These are phyloP conservation scores for Saprolegnia diclina DNA, from an alignment of 352 stramenopile genomes.

Conservation along the genomic window DNA sequence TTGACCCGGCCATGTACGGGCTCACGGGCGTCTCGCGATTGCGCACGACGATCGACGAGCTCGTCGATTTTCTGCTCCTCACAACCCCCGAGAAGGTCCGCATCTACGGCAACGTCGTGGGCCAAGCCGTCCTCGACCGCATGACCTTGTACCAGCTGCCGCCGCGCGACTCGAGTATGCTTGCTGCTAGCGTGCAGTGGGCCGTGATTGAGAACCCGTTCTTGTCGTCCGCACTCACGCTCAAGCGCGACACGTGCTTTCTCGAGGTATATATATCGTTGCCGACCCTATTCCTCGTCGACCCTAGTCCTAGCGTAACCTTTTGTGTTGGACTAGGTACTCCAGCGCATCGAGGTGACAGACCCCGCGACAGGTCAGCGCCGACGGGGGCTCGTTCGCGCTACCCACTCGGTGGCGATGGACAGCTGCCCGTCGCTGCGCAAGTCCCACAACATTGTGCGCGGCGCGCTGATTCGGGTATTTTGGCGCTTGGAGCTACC, in stretches of 20 bases:
- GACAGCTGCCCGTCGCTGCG: conserved; percentile 56
- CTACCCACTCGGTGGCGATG: conserved; percentile 69
- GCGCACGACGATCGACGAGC: conserved; percentile 67
- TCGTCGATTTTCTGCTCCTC: conserved; percentile 71
- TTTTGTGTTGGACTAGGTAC: too few relatives aligned
- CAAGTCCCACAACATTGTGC: conserved; percentile 58
- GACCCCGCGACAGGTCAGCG: conserved; percentile 45
- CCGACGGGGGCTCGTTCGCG: conserved; percentile 68
- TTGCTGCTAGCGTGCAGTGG: conserved; percentile 74
- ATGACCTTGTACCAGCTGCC: conserved; percentile 62
- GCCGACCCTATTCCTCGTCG: neutral
- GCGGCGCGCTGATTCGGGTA: conserved; percentile 21
- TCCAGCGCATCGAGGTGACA: conserved; percentile 64
- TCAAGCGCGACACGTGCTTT: conserved; percentile 73
- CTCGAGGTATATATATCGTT: conserved; percentile 29
- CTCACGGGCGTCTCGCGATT: conserved; percentile 39
- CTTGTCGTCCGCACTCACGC: conserved; percentile 44
- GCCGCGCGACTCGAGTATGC: conserved; percentile 38
- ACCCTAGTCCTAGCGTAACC: too few relatives aligned
- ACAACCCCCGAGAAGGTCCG: conserved; percentile 51
- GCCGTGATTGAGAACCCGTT: conserved; percentile 47
- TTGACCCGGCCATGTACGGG: neutral
- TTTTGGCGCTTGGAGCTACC: neutral
- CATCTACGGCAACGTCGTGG: neutral
- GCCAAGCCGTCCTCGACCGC: conserved; percentile 56